These are phyloP conservation scores for Arthrobotrys pseudoclavata DNA, from an alignment of 2,329 filamentous ascomycete genomes.

Conservation along the genomic window DNA sequence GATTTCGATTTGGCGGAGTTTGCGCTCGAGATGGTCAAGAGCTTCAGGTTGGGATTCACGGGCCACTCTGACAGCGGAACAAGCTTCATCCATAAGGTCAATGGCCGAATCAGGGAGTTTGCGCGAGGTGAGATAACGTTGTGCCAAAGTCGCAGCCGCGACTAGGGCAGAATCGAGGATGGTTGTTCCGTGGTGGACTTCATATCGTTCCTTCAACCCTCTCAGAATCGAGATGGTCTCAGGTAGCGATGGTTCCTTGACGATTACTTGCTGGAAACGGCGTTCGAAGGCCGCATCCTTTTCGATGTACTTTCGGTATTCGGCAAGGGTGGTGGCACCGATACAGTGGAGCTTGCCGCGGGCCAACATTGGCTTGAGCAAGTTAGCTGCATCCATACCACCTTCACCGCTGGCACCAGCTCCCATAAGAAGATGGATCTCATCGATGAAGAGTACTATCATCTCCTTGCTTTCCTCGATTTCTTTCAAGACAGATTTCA, in stretches of 20 bases:
- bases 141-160: constrained; percentile 87
- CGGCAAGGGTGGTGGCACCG: constrained; percentile 91
- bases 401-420: constrained; percentile 94
- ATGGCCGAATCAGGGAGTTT: constrained; percentile 96
- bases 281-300: constrained; percentile 98
- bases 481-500: constrained; percentile 99
- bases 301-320: constrained; percentile 99
- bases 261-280: constrained; percentile 97
- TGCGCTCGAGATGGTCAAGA: constrained; percentile 93
- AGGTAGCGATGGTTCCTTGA: constrained; percentile 88
- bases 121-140: constrained; percentile 90
- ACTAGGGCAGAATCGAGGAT: constrained; percentile 96
- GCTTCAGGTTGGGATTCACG: constrained; percentile 96
- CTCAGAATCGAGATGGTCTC: constrained; percentile 99
- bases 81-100: constrained; percentile 94
- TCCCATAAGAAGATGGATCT: constrained; percentile 98
- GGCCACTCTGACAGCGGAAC: constrained; percentile 94
- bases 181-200: constrained; percentile 97
- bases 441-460: constrained; percentile 97
- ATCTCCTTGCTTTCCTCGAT: constrained; percentile 94
- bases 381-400: constrained; percentile 97
- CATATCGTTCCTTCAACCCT: constrained; percentile 97
- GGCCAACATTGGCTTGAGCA: constrained; percentile 98
- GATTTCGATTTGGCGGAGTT: constrained; percentile 90
- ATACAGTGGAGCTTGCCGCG: constrained; percentile 98